Percentiles rank a stretch among this genome's conserved stretches.
Conservation (phyloP, 768 basidiomycete genomes). For the Trametes coccinea region DNA sequence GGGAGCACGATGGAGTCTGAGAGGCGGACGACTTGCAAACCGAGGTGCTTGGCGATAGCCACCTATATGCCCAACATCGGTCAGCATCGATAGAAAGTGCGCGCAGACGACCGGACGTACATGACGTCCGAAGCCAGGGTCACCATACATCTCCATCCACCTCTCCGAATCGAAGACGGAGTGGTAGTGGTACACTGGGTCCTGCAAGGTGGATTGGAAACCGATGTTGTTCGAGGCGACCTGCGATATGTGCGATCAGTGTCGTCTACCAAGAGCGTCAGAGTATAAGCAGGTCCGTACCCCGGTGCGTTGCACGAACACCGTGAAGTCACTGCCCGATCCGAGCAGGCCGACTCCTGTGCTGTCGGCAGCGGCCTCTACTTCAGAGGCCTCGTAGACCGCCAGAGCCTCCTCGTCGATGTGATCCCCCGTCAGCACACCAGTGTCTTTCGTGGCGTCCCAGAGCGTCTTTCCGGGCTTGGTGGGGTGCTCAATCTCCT, state of each 20-base stretch:
- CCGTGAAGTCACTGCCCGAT: constrained; percentile 88
- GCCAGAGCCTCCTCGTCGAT: constrained; percentile 46
- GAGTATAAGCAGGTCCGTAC: constrained; percentile 37
- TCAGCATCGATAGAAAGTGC: neutral
- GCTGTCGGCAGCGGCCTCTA: constrained; percentile 33
- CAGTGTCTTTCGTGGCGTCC: constrained; percentile 70
- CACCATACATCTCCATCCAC: constrained; percentile 65
- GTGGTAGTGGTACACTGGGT: constrained; percentile 62
- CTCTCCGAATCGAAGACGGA: constrained; percentile 57
- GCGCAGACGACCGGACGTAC: constrained; percentile 33
- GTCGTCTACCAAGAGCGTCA: no score
- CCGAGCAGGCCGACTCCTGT: constrained; percentile 64
- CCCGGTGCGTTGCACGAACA: constrained; percentile 82
- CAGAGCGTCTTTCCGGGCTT: constrained; percentile 66
- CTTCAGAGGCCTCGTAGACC: constrained; percentile 37
- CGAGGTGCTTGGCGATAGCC: constrained; percentile 60
- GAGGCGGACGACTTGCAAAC: constrained; percentile 54
- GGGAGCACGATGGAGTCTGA: constrained; percentile 58
- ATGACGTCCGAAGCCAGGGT: constrained; percentile 62
- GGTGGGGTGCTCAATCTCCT: constrained; percentile 74
- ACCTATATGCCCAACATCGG: constrained; percentile 34
- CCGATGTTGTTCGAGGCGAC: constrained; percentile 39
- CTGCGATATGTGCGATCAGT: constrained; percentile 25
- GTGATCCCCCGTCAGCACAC: constrained; percentile 44
- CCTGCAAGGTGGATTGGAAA: constrained; percentile 40